These are phyloP conservation scores for Suhomyces bribrorum DNA, from an alignment of 1,139 yeast genomes.

Conservation along the genomic window DNA sequence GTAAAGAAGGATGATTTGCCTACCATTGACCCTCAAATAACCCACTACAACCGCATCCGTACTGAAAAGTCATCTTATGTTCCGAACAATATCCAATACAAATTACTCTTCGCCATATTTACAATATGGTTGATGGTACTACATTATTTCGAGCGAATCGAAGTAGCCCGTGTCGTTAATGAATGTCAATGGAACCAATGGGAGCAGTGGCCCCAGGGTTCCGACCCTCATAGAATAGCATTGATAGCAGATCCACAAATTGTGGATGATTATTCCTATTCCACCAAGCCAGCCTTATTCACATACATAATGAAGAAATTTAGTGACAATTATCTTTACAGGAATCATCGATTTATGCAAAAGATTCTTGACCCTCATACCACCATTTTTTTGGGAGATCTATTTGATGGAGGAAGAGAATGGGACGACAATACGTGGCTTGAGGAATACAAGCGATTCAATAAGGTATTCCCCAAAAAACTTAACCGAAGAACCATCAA, in stretches of 20 bases:
- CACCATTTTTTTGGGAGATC: slow-evolving; percentile 80
- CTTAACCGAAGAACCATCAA: slow-evolving; percentile 50
- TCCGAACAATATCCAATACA: slow-evolving; percentile 1
- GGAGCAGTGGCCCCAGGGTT: slow-evolving; percentile 52
- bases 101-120: slow-evolving; percentile 1
- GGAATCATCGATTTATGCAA: slow-evolving; percentile 72
- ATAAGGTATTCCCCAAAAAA: slow-evolving; percentile 57
- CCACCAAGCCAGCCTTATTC: slow-evolving; percentile 49
- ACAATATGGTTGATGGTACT: slow-evolving; percentile 39
- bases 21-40: neutral
- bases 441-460: slow-evolving; percentile 70
- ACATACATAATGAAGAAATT: slow-evolving; percentile 49
- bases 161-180: slow-evolving; percentile 49
- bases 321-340: slow-evolving; percentile 74
- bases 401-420: slow-evolving; percentile 93
- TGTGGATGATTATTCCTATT: slow-evolving; percentile 76
- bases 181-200: slow-evolving; percentile 65
- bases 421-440: slow-evolving; percentile 71
- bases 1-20: slow-evolving; percentile 11
- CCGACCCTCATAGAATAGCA: slow-evolving; percentile 60
- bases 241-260: slow-evolving; percentile 92
- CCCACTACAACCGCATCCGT: neutral
- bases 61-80: neutral
- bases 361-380: slow-evolving; percentile 68
- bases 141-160: slow-evolving; percentile 61